These are phyloP conservation scores for Alternaria rosae DNA, from an alignment of 2,329 filamentous ascomycete genomes.

Conservation along the genomic window DNA sequence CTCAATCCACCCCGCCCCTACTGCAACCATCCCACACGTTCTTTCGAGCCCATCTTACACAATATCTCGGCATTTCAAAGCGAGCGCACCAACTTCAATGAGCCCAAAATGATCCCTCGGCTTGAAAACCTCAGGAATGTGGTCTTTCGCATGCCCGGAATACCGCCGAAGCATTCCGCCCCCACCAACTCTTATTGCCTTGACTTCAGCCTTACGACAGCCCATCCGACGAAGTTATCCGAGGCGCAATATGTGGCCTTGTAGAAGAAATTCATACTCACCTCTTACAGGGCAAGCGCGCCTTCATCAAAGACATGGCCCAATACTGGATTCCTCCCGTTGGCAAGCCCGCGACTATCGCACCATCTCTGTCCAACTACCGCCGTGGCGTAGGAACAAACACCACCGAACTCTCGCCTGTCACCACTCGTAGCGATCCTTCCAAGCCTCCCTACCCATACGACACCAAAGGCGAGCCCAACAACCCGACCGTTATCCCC, in stretches of 20 bases:
- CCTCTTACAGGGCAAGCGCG: conserved; percentile 74
- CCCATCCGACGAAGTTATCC: background rate
- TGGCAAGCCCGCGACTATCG: conserved; percentile 71
- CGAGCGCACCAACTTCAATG: background rate
- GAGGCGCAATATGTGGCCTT: background rate
- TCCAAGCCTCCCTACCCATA: conserved; percentile 64
- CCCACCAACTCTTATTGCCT: background rate
- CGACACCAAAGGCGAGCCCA: conserved; percentile 64
- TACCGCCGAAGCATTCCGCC: background rate
- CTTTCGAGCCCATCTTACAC: background rate
- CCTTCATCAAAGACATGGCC: conserved; percentile 98
- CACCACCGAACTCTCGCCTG: conserved; percentile 43
- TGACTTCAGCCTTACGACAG: background rate
- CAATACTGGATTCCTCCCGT: conserved; percentile 87
- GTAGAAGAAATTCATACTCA: conserved; percentile 26
- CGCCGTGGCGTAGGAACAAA: conserved; percentile 68
- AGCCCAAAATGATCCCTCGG: background rate
- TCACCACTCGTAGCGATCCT: conserved; percentile 36
- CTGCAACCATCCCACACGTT: background rate
- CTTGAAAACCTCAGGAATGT: background rate
- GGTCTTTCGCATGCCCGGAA: background rate
- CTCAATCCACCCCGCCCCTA: background rate
- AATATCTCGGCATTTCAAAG: background rate
- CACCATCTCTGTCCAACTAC: conserved; percentile 73
- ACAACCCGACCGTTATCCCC: conserved; percentile 88